These are phyloP conservation scores for Dujonia santamariae DNA, from an alignment of 1,139 yeast species.

Conservation along the genomic window DNA sequence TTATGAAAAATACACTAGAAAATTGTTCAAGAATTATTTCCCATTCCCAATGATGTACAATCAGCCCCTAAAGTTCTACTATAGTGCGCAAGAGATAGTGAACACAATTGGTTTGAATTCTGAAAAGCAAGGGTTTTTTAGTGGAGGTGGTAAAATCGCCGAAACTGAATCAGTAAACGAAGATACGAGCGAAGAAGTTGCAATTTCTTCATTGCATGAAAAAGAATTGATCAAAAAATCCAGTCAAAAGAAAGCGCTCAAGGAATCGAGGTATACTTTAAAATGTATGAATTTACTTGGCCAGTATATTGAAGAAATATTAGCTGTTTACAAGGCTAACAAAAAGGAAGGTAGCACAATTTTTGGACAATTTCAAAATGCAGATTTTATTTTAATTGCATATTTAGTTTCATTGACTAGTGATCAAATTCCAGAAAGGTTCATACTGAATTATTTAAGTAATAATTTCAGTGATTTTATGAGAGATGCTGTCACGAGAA, in stretches of 20 bases:
- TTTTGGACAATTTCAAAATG: constrained; percentile 17
- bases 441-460: constrained; percentile 30
- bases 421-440: constrained; percentile 42
- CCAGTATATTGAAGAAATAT: constrained; percentile 26
- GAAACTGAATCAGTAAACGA: constrained; percentile 30
- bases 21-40: constrained; percentile 52
- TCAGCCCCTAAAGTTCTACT: constrained; percentile 57
- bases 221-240: constrained; percentile 42
- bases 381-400: constrained; percentile 38
- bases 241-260: constrained; percentile 37
- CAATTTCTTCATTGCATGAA: constrained; percentile 51
- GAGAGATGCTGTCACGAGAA: constrained; percentile 4
- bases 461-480: constrained; percentile 24
- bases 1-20: constrained; percentile 64
- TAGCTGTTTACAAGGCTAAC: constrained; percentile 15
- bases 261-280: constrained; percentile 51
- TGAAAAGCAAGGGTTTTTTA: constrained; percentile 29
- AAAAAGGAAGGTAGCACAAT: constrained; percentile 7
- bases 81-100: constrained; percentile 47
- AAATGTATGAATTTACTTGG: constrained; percentile 45
- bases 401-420: constrained; percentile 35
- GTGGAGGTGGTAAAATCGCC: constrained; percentile 16
- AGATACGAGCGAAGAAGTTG: constrained; percentile 22
- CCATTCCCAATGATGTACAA: constrained; percentile 89
- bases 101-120: constrained; percentile 35